phyloP scores from a whole-genome alignment of 768 basidiomycete genomes.

The Pisolithus marmoratus region DNA sequence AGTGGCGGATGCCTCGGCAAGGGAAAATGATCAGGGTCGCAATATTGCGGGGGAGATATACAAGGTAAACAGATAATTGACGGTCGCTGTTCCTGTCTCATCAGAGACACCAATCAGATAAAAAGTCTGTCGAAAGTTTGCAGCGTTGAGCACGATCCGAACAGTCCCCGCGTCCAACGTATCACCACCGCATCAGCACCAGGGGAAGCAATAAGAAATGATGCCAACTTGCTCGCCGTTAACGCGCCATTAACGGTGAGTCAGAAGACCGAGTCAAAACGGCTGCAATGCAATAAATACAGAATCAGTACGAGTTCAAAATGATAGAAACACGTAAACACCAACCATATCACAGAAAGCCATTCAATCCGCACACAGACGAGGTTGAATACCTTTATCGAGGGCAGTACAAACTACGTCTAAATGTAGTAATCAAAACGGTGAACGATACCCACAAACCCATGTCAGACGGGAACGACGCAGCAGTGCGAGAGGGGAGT shows the following conservation, averaged over 20 bases:
- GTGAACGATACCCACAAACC: conserved; percentile 17
- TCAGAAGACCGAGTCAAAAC: not conserved
- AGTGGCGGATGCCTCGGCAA: no score
- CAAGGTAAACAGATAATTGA: no score
- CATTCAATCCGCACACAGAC: not conserved
- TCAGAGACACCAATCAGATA: no score
- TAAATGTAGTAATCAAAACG: conserved; percentile 20
- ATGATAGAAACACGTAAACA: not conserved
- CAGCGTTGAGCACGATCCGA: no score
- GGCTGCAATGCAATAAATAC: not conserved
- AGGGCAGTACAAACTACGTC: conserved; percentile 8
- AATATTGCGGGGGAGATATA: no score
- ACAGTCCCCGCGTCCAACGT: no score
- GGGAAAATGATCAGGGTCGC: no score
- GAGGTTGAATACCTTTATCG: not conserved
- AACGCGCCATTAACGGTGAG: no score
- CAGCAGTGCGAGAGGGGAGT: conserved; percentile 8
- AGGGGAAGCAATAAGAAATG: no score
- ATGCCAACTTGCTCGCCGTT: no score
- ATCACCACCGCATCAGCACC: no score
- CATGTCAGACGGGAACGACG: conserved; percentile 18
- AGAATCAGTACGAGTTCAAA: not conserved
- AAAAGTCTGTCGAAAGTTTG: not conserved
- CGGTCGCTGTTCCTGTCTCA: no score
- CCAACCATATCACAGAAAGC: not conserved